These are phyloP conservation scores for Hypsizygus ulmarius DNA, from an alignment of 1,284 basidiomycete species.

Conservation along the genomic window DNA sequence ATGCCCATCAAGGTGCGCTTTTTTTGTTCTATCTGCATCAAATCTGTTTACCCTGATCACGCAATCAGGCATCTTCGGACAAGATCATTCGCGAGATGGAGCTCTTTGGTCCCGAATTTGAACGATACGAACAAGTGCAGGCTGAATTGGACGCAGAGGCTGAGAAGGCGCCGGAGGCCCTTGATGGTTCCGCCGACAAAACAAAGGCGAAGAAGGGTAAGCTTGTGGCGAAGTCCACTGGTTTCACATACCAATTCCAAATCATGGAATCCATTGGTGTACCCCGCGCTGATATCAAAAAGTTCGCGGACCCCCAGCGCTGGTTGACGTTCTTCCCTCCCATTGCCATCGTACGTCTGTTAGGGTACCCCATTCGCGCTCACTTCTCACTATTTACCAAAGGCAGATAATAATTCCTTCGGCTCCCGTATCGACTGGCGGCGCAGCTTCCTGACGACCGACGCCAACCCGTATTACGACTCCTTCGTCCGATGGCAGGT, in stretches of 20 bases:
- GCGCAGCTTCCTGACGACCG: slow-evolving; percentile 91
- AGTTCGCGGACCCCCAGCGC: slow-evolving; percentile 90
- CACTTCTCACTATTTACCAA: slow-evolving; percentile 6
- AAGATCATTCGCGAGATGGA: slow-evolving; percentile 98
- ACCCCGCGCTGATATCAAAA: slow-evolving; percentile 87
- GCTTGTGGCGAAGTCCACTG: slow-evolving; percentile 89
- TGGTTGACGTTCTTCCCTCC: slow-evolving; percentile 98
- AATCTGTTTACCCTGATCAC: background rate
- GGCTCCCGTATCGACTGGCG: slow-evolving; percentile 98
- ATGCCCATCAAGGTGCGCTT: slow-evolving; percentile 97
- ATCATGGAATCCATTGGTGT: slow-evolving; percentile 96
- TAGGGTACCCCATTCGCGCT: background rate
- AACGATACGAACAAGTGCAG: slow-evolving; percentile 56
- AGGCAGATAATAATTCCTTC: slow-evolving; percentile 83
- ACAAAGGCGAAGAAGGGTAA: slow-evolving; percentile 97
- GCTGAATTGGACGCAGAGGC: slow-evolving; percentile 39
- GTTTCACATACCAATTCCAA: slow-evolving; percentile 97
- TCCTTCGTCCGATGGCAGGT: slow-evolving; percentile 98
- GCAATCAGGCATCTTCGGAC: slow-evolving; percentile 83
- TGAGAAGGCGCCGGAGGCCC: slow-evolving; percentile 36
- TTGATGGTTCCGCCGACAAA: slow-evolving; percentile 46
- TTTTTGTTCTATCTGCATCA: background rate
- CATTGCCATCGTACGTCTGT: slow-evolving; percentile 73
- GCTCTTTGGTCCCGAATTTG: slow-evolving; percentile 91
- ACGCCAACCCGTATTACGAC: slow-evolving; percentile 97